Evolutionary conservation across 1,284 basidiomycete species (phyloP).

Genomic region (Mrakiaceae sp.): DNA sequence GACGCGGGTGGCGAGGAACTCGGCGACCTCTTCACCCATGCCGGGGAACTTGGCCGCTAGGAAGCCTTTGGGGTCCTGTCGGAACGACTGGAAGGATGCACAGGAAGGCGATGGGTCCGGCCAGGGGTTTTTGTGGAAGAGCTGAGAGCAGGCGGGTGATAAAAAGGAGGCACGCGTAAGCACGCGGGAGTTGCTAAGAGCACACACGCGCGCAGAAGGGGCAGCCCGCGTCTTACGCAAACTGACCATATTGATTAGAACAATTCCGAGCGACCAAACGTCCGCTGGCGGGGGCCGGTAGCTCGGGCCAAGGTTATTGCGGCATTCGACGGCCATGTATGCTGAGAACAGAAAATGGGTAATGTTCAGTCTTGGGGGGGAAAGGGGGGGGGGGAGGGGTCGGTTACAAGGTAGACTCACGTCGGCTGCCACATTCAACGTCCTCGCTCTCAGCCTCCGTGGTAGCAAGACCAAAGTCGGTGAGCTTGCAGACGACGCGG

Average conservation of each 20-base stretch:
- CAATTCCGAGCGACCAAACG: constrained; percentile 97
- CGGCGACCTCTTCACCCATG: constrained; percentile 75
- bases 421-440: constrained; percentile 97
- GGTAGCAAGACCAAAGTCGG: constrained; percentile 93
- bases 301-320: constrained; percentile 87
- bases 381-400: constrained; percentile 14
- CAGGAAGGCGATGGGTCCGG: constrained; percentile 73
- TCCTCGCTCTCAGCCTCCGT: constrained; percentile 78
- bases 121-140: constrained; percentile 98
- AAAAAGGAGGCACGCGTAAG: too few species aligned
- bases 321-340: constrained; percentile 56
- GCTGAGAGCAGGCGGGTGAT: constrained; percentile 36
- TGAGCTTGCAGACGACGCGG: constrained; percentile 66
- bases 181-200: not conserved
- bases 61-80: constrained; percentile 67
- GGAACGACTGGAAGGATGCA: constrained; percentile 71
- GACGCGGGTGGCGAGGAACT: constrained; percentile 71
- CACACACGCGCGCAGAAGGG: too few species aligned
- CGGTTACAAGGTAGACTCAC: constrained; percentile 38
- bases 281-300: constrained; percentile 92
- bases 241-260: constrained; percentile 85
- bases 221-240: too few species aligned
- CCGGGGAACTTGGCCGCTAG: constrained; percentile 84
- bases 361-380: constrained; percentile 11
- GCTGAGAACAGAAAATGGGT: constrained; percentile 1